Evolutionary conservation across 176 grass and related monocot genomes (phyloP), one percentile per base, ranked within the genome.

Genomic region (Calamus simplicifolius): DNA sequence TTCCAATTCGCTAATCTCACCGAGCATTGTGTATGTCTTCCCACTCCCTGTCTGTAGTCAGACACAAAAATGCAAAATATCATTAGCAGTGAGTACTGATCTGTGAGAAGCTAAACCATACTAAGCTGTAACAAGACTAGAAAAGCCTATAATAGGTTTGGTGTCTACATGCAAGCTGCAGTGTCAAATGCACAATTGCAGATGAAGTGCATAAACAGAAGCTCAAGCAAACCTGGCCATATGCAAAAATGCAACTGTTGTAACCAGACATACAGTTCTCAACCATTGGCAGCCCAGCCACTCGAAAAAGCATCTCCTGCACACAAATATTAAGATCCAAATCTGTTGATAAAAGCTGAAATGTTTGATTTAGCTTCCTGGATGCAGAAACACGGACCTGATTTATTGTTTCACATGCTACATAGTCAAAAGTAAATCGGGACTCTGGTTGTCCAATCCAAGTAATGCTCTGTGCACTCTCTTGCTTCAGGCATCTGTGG

Each of bases 241-340:
- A 98, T 59, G 93, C 93, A 88, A 98, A 98, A 52, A 98, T 66
- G 10, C 93, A 98, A 53, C 93, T 98, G 52, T 97, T 97, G 68
- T 97, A 97, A 25, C 93, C 93, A 48, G 93, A 80, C 75, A 97
- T 97, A 65, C 87, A 97, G 59, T 97, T 97, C 76, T 97, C 93
- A 49, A 97, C 93, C 93, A 97, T 92, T 27, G 93, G 87, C 75
- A 97, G 88, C n/a, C 93, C 93, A 59, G 93, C 78, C 65, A 97
- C 84, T 69, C 93, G 76, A 56, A 97, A 97, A 72, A 97, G 78
- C 57, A 83, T 78, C 63, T 97, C 93, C 93, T 97, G 76, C 55
- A 69, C 54, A 25, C 43, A 67, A 66, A 57, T 58, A 43, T 58
- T 8, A 52, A 60, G 29, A 6, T n/a, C 72, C 27, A 73, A 77